phyloP scores from a whole-genome alignment of 345 rosid species.

The Luvunga scandens region DNA sequence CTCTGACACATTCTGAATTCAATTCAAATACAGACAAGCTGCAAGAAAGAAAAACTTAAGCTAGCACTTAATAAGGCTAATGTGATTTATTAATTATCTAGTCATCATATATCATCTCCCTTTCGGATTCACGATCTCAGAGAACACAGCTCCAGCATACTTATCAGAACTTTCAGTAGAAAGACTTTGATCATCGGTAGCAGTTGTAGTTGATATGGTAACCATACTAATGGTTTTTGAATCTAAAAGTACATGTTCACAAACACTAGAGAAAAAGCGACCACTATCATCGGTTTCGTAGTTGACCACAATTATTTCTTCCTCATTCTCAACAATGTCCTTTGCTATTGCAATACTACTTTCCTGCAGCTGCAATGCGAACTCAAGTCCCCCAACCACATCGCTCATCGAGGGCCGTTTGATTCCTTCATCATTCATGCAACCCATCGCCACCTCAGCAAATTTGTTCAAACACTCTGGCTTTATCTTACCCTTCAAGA shows the following conservation, averaged over 20 bases:
- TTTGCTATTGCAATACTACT: background rate
- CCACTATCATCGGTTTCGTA: background rate
- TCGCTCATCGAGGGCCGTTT: slow-evolving; percentile 24
- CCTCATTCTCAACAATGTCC: background rate
- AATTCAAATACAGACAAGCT: too few relatives aligned
- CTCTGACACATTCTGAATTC: too few relatives aligned
- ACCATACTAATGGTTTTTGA: background rate
- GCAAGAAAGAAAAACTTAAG: too few relatives aligned
- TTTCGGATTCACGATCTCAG: background rate
- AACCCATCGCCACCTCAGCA: slow-evolving; percentile 31
- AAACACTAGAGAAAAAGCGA: background rate
- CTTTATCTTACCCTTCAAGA: slow-evolving; percentile 33
- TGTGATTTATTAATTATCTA: too few relatives aligned
- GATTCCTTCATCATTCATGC: slow-evolving; percentile 3
- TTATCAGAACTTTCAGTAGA: background rate
- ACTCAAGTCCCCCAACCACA: slow-evolving; percentile 25
- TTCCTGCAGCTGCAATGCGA: slow-evolving; percentile 25
- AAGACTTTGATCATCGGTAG: background rate
- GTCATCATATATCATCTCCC: background rate
- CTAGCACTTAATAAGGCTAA: too few relatives aligned
- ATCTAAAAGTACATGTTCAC: background rate
- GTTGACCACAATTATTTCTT: background rate
- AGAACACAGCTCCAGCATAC: background rate
- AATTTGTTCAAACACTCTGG: slow-evolving; percentile 36
- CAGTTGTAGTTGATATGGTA: background rate